Percentiles rank a stretch among this genome's conserved stretches.
Evolutionary conservation across 306 rosid genomes (phyloP).

Genomic region (Cotoneaster glaucophyllus): DNA sequence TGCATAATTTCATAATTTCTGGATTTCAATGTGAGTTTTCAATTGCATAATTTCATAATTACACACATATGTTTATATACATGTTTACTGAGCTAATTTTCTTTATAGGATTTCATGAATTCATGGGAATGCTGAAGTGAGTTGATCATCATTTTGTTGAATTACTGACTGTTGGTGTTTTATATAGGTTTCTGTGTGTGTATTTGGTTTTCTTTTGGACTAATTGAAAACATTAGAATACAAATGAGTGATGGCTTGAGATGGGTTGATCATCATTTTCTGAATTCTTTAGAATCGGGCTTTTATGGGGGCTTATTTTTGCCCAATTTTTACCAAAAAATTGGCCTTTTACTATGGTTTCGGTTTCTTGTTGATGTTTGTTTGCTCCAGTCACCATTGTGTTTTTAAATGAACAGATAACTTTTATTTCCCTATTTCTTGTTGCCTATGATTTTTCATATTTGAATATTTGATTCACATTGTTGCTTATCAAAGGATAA

Average conservation of each 20-base stretch:
- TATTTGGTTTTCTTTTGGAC: conserved; percentile 11
- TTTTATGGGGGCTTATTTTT: neutral
- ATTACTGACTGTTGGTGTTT: neutral
- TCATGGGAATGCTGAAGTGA: neutral
- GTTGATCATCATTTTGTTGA: neutral
- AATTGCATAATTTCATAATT: too few relatives aligned
- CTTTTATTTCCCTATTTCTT: neutral
- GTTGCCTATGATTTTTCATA: neutral
- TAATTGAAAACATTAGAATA: conserved; percentile 2
- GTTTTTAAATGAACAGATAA: neutral
- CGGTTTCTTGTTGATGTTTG: neutral
- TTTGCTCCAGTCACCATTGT: neutral
- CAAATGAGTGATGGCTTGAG: conserved; percentile 18
- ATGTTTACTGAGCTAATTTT: neutral
- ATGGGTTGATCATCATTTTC: conserved; percentile 15
- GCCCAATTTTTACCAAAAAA: neutral
- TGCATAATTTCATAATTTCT: too few relatives aligned
- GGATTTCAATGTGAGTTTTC: too few relatives aligned
- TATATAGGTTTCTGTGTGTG: neutral
- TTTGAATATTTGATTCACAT: neutral
- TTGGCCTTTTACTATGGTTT: neutral
- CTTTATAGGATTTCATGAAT: neutral
- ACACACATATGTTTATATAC: neutral
- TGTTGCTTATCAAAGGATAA: neutral
- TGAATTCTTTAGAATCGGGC: neutral